Evolutionary conservation across 768 basidiomycete genomes (phyloP).

Genomic region (Naganishia onofrii): DNA sequence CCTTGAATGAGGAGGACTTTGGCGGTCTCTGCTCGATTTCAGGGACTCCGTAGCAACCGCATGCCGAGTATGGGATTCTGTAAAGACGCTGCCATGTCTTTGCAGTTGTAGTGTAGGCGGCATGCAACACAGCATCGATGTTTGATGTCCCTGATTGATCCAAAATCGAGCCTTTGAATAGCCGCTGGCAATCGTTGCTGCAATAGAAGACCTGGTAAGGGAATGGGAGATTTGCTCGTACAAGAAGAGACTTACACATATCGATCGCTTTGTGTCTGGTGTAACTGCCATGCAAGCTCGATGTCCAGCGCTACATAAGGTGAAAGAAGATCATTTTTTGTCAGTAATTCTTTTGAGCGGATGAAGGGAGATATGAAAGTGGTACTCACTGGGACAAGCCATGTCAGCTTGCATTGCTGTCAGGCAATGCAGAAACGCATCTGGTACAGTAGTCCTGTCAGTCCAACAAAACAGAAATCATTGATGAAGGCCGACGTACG

Average conservation of each 20-base stretch:
- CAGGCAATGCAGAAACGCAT: conserved; percentile 9
- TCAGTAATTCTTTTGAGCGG: too few species aligned
- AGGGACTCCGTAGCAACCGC: background rate
- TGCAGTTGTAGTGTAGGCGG: background rate
- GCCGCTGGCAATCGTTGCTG: background rate
- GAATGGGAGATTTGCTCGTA: background rate
- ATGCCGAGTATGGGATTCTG: conserved; percentile 3
- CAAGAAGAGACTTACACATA: conserved; percentile 5
- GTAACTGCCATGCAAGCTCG: conserved; percentile 12
- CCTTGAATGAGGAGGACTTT: conserved; percentile 4
- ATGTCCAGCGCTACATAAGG: conserved; percentile 10
- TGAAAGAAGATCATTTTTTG: too few species aligned
- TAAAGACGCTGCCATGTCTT: background rate
- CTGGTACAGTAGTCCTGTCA: background rate
- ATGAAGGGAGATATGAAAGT: background rate
- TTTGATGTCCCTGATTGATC: background rate
- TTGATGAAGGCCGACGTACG: background rate
- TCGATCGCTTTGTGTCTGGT: background rate
- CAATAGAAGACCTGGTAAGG: background rate
- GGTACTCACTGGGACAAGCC: conserved; percentile 4
- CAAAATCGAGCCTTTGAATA: conserved; percentile 8
- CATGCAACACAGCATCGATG: background rate
- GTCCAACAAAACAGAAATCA: background rate
- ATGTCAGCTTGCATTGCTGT: background rate
- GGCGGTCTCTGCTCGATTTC: too few species aligned